Evolutionary conservation across 164 flowering plant genomes (phyloP).

Genomic region (Warburgia ugandensis): DNA sequence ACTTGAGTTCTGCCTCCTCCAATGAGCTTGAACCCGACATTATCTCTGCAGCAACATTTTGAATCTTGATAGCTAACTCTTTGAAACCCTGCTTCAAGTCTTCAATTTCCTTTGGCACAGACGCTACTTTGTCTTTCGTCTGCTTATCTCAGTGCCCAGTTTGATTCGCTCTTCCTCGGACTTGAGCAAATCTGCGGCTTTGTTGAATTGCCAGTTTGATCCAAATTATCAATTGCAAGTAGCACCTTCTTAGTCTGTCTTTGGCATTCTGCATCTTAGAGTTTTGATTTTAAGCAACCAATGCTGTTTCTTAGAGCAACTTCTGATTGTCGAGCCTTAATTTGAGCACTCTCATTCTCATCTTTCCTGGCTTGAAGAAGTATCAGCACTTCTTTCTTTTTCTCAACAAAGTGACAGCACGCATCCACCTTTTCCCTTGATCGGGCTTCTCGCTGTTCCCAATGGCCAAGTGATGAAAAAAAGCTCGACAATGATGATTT

Average conservation of each 20-base stretch:
- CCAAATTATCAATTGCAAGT: slow-evolving; percentile 62
- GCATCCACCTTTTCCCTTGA: slow-evolving; percentile 36
- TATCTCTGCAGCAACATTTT: slow-evolving; percentile 21
- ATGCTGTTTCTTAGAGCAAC: slow-evolving; percentile 33
- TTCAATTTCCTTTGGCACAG: slow-evolving; percentile 34
- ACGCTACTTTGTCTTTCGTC: slow-evolving; percentile 39
- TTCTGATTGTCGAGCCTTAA: slow-evolving; percentile 39
- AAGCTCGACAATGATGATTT: slow-evolving; percentile 43
- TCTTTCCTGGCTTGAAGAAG: slow-evolving; percentile 31
- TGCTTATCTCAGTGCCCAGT: slow-evolving; percentile 49
- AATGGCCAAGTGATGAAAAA: slow-evolving; percentile 46
- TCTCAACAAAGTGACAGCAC: slow-evolving; percentile 25
- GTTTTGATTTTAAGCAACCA: slow-evolving; percentile 39
- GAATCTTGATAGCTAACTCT: slow-evolving; percentile 32
- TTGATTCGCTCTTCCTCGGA: slow-evolving; percentile 74
- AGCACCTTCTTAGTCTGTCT: slow-evolving; percentile 69
- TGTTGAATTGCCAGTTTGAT: slow-evolving; percentile 52
- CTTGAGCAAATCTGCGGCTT: slow-evolving; percentile 74
- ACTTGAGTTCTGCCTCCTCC: slow-evolving; percentile 33
- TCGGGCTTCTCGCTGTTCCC: slow-evolving; percentile 61
- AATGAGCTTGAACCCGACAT: slow-evolving; percentile 6
- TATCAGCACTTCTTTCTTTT: slow-evolving; percentile 41
- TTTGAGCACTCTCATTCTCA: slow-evolving; percentile 30
- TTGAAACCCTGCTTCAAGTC: slow-evolving; percentile 26
- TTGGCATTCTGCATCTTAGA: slow-evolving; percentile 45